Conservation (phyloP, 345 rosid species). For the Eucalyptus rudis region DNA sequence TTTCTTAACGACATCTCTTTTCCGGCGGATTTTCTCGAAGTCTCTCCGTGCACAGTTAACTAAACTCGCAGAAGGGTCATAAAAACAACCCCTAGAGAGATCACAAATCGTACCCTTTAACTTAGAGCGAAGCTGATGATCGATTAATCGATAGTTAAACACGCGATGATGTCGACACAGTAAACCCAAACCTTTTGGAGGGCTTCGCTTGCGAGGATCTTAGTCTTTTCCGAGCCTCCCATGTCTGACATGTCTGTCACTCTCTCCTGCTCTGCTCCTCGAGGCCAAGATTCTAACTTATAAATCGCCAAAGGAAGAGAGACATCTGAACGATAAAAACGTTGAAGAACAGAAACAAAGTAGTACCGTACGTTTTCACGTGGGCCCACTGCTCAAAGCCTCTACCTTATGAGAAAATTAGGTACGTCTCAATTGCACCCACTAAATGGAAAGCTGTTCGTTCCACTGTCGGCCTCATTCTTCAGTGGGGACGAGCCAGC, state of each 20-base stretch:
- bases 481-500: not conserved
- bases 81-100: not conserved
- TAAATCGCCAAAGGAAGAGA: not conserved
- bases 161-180: not conserved
- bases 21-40: not conserved
- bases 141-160: not conserved
- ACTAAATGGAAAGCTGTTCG: too few relatives aligned
- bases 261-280: not conserved
- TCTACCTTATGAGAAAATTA: too few relatives aligned
- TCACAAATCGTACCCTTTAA: not conserved
- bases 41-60: not conserved
- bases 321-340: not conserved
- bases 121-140: not conserved
- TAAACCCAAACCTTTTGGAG: not conserved
- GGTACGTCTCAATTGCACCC: too few relatives aligned
- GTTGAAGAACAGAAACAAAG: not conserved
- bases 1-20: not conserved
- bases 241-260: not conserved
- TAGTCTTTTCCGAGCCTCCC: not conserved
- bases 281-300: not conserved
- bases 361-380: not conserved
- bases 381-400: not conserved
- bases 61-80: not conserved
- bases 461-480: too few relatives aligned
- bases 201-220: not conserved